A percentile compares a stretch with the other conserved stretches of the same genome.
Conservation (phyloP, 768 basidiomycete genomes). For the Amanita subjunquillea region DNA sequence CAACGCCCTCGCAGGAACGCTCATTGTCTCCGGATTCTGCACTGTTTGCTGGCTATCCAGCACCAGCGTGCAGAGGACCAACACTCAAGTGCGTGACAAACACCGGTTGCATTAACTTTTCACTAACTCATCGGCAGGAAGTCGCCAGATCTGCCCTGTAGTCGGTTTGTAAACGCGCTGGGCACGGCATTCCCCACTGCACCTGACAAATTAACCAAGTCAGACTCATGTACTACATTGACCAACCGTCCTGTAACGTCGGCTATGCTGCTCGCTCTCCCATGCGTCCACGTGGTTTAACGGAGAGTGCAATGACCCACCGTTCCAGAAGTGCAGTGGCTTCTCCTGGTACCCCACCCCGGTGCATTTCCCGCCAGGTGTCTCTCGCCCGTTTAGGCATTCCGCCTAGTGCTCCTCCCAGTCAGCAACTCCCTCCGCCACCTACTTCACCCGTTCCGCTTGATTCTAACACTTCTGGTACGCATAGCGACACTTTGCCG, state of each 20-base stretch:
- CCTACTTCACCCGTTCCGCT: constrained; percentile 15
- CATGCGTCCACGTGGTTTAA: constrained; percentile 39
- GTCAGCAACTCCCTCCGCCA: constrained; percentile 34
- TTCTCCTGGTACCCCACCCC: constrained; percentile 14
- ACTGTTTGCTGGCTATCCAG: constrained; percentile 5
- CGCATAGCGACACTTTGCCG: constrained; percentile 5
- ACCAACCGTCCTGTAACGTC: constrained; percentile 15
- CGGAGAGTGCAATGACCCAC: constrained; percentile 24
- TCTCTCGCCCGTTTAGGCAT: constrained; percentile 31
- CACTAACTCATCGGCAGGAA: too few species aligned
- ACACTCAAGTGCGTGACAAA: constrained; percentile 10
- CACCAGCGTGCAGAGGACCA: constrained; percentile 2
- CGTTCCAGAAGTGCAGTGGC: constrained; percentile 10
- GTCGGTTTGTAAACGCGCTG: constrained; percentile 13
- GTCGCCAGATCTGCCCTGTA: not conserved
- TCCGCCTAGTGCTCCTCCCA: constrained; percentile 41
- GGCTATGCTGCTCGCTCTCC: constrained; percentile 23
- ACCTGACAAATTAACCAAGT: constrained; percentile 13
- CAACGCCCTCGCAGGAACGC: constrained; percentile 36
- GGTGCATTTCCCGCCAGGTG: constrained; percentile 29
- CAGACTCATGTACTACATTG: constrained; percentile 20
- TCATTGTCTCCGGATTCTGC: constrained; percentile 19
- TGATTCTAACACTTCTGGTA: constrained; percentile 7
- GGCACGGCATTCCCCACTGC: not conserved
- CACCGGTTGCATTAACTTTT: too few species aligned